These are phyloP conservation scores for Stipa capillata DNA, from an alignment of 176 grass and related monocot species.

Conservation along the genomic window DNA sequence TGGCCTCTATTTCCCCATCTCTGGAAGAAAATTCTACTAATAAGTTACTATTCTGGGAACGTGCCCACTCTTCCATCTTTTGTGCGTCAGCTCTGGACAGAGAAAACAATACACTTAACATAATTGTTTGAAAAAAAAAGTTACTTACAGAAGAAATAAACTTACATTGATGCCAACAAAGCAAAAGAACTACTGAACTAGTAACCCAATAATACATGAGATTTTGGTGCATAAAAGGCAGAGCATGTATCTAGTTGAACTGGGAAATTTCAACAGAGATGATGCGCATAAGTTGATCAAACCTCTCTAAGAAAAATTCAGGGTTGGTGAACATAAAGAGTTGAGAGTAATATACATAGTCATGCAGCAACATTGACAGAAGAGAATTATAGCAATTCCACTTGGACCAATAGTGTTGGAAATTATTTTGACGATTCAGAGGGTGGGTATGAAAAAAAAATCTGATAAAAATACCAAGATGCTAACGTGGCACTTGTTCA, in stretches of 20 bases:
- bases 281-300: neutral
- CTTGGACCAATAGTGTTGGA: neutral
- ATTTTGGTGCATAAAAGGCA: slow-evolving; percentile 8
- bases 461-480: neutral
- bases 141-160: neutral
- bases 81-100: slow-evolving; percentile 50
- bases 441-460: neutral
- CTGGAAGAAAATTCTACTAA: slow-evolving; percentile 79
- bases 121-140: neutral
- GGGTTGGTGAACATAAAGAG: neutral
- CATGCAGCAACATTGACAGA: neutral
- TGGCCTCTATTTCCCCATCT: slow-evolving; percentile 76
- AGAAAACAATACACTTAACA: slow-evolving; percentile 24
- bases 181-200: neutral
- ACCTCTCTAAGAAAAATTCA: neutral
- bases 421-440: neutral
- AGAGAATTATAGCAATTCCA: neutral
- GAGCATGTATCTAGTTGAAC: neutral
- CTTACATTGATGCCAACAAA: slow-evolving; percentile 13
- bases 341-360: neutral
- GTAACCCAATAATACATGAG: neutral
- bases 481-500: neutral
- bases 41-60: slow-evolving; percentile 59
- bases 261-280: neutral
- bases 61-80: slow-evolving; percentile 90